Conservation (phyloP, 768 basidiomycete species). For the Boletales sp. region DNA sequence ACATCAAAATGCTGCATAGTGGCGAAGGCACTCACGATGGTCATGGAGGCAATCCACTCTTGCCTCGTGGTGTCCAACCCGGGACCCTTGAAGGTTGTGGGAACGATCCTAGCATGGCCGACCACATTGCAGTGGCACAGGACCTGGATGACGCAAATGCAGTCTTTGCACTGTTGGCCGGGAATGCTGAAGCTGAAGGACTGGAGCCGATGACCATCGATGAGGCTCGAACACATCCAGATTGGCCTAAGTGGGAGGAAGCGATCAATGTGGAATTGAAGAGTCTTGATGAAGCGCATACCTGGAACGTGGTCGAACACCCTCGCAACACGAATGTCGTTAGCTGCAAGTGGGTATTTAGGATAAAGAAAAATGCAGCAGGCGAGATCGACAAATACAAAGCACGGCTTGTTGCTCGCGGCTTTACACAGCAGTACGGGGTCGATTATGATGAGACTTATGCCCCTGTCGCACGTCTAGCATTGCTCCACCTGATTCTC, state of each 20-base stretch:
- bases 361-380: neutral
- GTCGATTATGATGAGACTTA: neutral
- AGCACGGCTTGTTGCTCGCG: neutral
- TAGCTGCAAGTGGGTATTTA: constrained; percentile 4
- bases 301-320: neutral
- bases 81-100: too few relatives aligned
- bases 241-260: neutral
- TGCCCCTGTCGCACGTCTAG: too few relatives aligned
- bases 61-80: too few relatives aligned
- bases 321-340: neutral
- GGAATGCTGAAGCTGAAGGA: too few relatives aligned
- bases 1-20: too few relatives aligned
- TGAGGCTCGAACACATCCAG: neutral
- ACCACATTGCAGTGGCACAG: too few relatives aligned
- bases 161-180: too few relatives aligned
- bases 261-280: neutral
- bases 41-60: too few relatives aligned
- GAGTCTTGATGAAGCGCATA: neutral
- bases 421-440: neutral
- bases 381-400: neutral
- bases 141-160: too few relatives aligned
- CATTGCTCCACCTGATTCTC: too few relatives aligned
- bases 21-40: too few relatives aligned
- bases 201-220: neutral
- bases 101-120: too few relatives aligned